Base-by-base conservation (phyloP, 805 yeast species). In the Myxozyma nipponensis region DNA sequence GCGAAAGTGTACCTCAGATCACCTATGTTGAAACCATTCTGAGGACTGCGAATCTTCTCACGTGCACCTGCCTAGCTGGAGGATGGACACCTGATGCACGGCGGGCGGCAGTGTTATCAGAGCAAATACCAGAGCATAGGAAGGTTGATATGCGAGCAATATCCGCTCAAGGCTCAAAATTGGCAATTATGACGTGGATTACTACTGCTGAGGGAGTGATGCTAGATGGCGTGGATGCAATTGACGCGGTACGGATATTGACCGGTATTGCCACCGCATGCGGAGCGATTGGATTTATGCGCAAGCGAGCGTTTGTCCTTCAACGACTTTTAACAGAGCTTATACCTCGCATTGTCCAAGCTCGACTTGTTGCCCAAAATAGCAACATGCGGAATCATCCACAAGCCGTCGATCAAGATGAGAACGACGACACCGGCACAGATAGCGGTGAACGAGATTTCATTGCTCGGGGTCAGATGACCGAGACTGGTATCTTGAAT, bases 1-100 rank as follows among this genome's bases (percentile, higher is more conserved):
- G 82, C 49, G 95, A 91, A 57, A 78, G 78, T 57, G 90, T 84
- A 0, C 97, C 98, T 0, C 91, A 83, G 52, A 67, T 84, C 1
- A 89, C 89, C 0, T 85, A 81, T 56, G 79, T 84, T 39, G 96
- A 88, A 57, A 74, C 83, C 1, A 71, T 85, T 2, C 58, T 89
- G 28, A 73, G 96, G 52, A 77, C 75, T 45, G 69, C 82, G 21
- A 79, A 80, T 48, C 75, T 86, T 46, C 76, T 84, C 75, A 73
- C 83, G 1, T 64, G 72, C 7, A 65, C 81, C 3, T 73, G 73
- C 54, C 62, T 75, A 2, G 77, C 78, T 30, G 78, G 78, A 6
- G 77, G 76, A 3, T 66, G 82, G 53, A 72, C 73, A 21, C 60
- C 66, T 1, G 63, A 63, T 0, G 69, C 75, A 0, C 63, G 80